Evolutionary conservation across 305 asterid species (phyloP), one percentile per base, ranked within the genome.

Genomic region (Fraxinus xanthoxyloides): DNA sequence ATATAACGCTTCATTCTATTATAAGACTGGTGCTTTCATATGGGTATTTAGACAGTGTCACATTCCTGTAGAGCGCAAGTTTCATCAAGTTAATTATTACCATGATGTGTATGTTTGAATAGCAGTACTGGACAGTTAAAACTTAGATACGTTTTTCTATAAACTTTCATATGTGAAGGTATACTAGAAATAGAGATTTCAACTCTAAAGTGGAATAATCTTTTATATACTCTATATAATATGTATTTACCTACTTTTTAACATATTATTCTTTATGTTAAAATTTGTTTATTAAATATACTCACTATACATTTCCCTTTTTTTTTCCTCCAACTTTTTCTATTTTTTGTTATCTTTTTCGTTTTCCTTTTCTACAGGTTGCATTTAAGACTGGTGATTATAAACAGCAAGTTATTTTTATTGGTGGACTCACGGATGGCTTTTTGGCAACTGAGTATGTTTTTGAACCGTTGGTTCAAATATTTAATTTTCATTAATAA

Each of bases 371-470:
- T 59, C 48, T 85, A 85, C 94, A 94, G 98, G 98, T 92, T 87
- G 98, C 98, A 28, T 96, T 96, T 61, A 94, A 92, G 90, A 96
- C 97, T 10, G 97, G 98, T 79, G 97, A 96, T 78, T 91, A 92
- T 84, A 94, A 85, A 72, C 93, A 91, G 69, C 98, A 96, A 89
- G 97, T 94, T 84, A 91, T 96, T 85, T 93, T 96, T 81, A 93
- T 94, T 79, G 98, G 98, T 80, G 99, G 99, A 81, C 89, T 94
- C 75, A 92, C 97, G 0, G 97, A 94, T 85, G 99, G 99, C 77
- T 93, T 96, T 88, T 88, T 96, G 91, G 99, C 98, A 51, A 91
- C 98, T 0, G 92, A 91, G 99, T 96, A 96, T 59, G 99, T 86
- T 43, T n/a, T 72, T 23, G 54, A 40, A 74, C 72, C 48, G 26